phyloP scores from a whole-genome alignment of 805 yeast genomes.

The Wickerhamiella musiphila region DNA sequence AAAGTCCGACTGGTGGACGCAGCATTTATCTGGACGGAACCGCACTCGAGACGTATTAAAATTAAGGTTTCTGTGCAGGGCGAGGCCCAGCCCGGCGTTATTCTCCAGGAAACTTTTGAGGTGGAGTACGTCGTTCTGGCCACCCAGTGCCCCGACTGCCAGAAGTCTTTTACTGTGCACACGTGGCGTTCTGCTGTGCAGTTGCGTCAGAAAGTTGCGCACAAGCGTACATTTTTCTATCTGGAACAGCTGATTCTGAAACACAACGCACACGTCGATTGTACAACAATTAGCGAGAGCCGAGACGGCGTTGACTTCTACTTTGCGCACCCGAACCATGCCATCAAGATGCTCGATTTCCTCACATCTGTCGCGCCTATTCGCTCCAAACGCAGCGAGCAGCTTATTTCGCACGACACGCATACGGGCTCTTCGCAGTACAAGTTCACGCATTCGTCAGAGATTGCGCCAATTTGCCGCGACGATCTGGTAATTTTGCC shows the following conservation, averaged over 20 bases:
- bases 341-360: constrained; percentile 82
- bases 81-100: constrained; percentile 79
- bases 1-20: constrained; percentile 86
- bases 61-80: constrained; percentile 85
- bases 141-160: constrained; percentile 96
- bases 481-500: constrained; percentile 86
- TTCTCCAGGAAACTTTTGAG: constrained; percentile 81
- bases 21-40: constrained; percentile 91
- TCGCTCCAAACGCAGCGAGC: constrained; percentile 67
- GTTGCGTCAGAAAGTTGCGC: constrained; percentile 87
- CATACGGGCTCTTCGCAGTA: constrained; percentile 78
- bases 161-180: constrained; percentile 78
- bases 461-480: constrained; percentile 84
- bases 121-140: constrained; percentile 88
- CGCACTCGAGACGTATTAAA: constrained; percentile 85
- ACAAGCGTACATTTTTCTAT: constrained; percentile 82
- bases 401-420: constrained; percentile 72
- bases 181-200: constrained; percentile 97
- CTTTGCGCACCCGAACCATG: constrained; percentile 75
- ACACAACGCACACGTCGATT: constrained; percentile 83
- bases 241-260: constrained; percentile 81
- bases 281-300: constrained; percentile 75
- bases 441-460: constrained; percentile 78
- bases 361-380: constrained; percentile 66
- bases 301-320: constrained; percentile 87